phyloP scores from a whole-genome alignment of 208 protist genomes.

The Strigomonas oncopelti region DNA sequence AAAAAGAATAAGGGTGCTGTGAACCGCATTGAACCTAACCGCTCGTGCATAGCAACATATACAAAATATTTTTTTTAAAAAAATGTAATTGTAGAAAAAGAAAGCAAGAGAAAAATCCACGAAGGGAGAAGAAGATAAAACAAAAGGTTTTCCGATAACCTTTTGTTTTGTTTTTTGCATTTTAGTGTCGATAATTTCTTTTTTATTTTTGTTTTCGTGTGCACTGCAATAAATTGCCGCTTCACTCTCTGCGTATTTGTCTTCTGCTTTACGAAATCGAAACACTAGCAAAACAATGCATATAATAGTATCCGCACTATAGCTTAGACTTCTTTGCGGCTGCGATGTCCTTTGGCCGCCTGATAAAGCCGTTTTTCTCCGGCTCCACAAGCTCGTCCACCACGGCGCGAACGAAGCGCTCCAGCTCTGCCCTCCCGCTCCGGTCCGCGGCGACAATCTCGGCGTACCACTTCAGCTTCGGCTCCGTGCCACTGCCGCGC shows the following conservation, averaged over 20 bases:
- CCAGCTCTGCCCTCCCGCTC: conserved; percentile 18
- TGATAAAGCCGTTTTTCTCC: conserved; percentile 47
- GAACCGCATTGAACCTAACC: neutral
- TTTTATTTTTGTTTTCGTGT: too few species aligned
- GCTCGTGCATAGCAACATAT: too few species aligned
- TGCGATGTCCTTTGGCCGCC: conserved; percentile 26
- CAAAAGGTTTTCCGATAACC: conserved; percentile 10
- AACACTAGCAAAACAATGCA: too few species aligned
- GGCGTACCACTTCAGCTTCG: conserved; percentile 98
- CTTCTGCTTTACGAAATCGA: too few species aligned
- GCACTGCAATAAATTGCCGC: too few species aligned
- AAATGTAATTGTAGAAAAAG: conserved; percentile 10
- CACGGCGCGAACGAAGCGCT: conserved; percentile 38
- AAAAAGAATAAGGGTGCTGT: neutral
- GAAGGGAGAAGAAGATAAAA: conserved; percentile 10
- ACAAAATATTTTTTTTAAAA: neutral
- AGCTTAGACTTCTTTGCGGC: neutral
- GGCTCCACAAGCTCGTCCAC: conserved; percentile 68
- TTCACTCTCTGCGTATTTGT: too few species aligned
- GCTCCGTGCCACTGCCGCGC: conserved; percentile 96
- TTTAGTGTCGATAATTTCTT: too few species aligned
- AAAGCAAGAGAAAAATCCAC: neutral
- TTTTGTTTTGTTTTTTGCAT: too few species aligned
- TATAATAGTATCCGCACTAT: neutral
- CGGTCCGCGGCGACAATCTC: conserved; percentile 47